Percentiles rank a stretch among this genome's conserved stretches.
These are phyloP conservation scores for Penicillium sp. DNA, from an alignment of 2,329 filamentous ascomycete genomes.

Conservation along the genomic window DNA sequence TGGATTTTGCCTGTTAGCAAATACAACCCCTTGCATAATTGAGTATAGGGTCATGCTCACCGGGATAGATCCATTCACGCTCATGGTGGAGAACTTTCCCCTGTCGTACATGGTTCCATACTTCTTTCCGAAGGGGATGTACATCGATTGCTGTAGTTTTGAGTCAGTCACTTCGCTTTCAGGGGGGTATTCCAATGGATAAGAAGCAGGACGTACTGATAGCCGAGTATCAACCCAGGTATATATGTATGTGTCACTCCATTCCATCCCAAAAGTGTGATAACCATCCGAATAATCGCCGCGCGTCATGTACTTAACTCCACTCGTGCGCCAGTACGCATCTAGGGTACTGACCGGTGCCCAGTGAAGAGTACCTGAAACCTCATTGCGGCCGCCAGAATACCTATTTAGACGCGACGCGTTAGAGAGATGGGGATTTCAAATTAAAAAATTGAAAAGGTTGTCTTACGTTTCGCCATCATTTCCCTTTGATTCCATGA, in stretches of 20 bases:
- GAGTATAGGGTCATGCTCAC: background rate
- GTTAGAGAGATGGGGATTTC: background rate
- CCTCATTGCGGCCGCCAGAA: constrained; percentile 9
- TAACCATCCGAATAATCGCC: constrained; percentile 12
- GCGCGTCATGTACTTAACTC: constrained; percentile 9
- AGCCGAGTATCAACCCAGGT: constrained; percentile 14
- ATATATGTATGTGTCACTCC: constrained; percentile 12
- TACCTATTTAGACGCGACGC: background rate
- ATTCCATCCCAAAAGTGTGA: constrained; percentile 14
- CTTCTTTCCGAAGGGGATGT: constrained; percentile 12
- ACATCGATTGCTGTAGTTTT: constrained; percentile 10
- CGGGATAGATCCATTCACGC: constrained; percentile 13
- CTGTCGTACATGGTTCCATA: constrained; percentile 13
- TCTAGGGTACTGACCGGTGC: constrained; percentile 6
- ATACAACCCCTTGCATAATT: background rate
- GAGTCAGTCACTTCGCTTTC: background rate
- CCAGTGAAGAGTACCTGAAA: constrained; percentile 12
- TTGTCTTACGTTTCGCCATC: constrained; percentile 5
- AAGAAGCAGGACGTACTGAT: constrained; percentile 1
- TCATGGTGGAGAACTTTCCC: constrained; percentile 9
- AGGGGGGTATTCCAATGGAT: background rate
- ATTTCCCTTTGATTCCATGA: constrained; percentile 14
- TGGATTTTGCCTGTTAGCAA: background rate
- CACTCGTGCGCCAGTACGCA: constrained; percentile 10
- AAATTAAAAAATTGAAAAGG: background rate